Conservation (phyloP, 2,329 filamentous ascomycete genomes). For the Purpureocillium lavendulum region DNA sequence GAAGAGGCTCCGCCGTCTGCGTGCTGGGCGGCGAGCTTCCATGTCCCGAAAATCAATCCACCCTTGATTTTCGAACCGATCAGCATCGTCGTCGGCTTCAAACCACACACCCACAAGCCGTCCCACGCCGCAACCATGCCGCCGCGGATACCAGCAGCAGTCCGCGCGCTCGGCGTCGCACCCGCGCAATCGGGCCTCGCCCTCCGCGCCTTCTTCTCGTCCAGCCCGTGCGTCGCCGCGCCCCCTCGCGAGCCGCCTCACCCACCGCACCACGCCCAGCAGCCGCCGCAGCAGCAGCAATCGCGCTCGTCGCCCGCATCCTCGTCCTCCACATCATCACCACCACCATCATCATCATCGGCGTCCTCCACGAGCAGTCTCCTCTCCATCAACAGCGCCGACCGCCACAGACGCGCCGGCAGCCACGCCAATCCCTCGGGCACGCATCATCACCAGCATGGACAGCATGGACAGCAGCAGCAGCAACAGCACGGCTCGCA, state of each 20-base stretch:
- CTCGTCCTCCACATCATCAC: constrained; percentile 3
- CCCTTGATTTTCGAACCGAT: constrained; percentile 1
- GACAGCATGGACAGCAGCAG: no score
- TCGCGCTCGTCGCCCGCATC: background rate
- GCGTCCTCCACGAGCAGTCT: constrained; percentile 14
- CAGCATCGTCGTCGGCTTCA: background rate
- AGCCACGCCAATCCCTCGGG: background rate
- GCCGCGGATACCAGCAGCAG: constrained; percentile 1
- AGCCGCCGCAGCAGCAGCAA: no score
- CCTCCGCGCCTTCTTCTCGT: constrained; percentile 20
- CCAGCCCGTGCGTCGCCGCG: constrained; percentile 15
- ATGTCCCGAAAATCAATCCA: background rate
- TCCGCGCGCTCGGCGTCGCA: constrained; percentile 1
- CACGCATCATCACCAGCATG: background rate
- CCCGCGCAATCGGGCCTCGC: constrained; percentile 6
- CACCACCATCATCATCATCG: no score
- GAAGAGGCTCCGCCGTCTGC: no score
- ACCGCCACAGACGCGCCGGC: constrained; percentile 8
- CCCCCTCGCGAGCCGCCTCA: constrained; percentile 13
- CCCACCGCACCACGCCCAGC: constrained; percentile 3
- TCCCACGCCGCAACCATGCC: constrained; percentile 2
- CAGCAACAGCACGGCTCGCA: background rate
- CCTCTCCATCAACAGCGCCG: constrained; percentile 12
- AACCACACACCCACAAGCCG: background rate
- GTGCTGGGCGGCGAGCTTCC: background rate